Conservation (phyloP, 1,284 basidiomycete genomes). For the Pseudozyma thailandica region DNA sequence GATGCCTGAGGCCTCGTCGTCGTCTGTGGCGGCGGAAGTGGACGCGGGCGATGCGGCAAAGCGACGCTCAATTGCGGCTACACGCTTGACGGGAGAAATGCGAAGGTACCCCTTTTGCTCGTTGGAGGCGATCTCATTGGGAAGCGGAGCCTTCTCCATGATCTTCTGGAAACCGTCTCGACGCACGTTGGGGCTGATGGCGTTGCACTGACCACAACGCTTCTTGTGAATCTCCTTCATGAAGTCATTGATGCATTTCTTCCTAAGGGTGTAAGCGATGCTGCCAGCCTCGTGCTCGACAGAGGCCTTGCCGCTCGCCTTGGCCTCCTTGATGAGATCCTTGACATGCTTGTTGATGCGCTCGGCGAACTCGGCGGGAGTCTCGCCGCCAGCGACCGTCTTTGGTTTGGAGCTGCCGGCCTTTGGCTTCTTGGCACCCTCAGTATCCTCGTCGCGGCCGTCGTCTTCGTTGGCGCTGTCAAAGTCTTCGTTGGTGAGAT, state of each 20-base stretch:
- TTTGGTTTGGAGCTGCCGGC: conserved; percentile 27
- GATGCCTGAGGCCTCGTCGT: conserved; percentile 24
- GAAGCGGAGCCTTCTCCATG: conserved; percentile 73
- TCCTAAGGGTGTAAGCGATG: conserved; percentile 86
- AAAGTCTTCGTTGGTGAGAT: conserved; percentile 25
- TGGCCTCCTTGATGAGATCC: conserved; percentile 74
- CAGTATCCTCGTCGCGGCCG: conserved; percentile 44
- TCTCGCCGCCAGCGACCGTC: conserved; percentile 62
- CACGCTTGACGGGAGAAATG: conserved; percentile 56
- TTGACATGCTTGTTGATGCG: conserved; percentile 71
- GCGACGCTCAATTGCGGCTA: conserved; percentile 42
- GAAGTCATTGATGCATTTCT: conserved; percentile 84
- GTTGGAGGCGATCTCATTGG: conserved; percentile 36
- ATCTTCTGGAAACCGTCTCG: conserved; percentile 95
- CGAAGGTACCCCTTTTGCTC: conserved; percentile 39
- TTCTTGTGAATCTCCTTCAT: conserved; percentile 78
- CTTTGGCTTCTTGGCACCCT: conserved; percentile 64
- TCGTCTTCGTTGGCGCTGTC: conserved; percentile 47
- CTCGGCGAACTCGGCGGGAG: conserved; percentile 58
- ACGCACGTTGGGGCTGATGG: conserved; percentile 87
- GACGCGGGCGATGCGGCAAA: conserved; percentile 22
- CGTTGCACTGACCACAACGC: conserved; percentile 79
- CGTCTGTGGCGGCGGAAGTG: conserved; percentile 19
- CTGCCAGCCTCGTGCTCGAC: conserved; percentile 70
- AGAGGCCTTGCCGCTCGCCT: conserved; percentile 69